These are phyloP conservation scores for Fraxinus pennsylvanica DNA, from an alignment of 257 asterid species.

Conservation along the genomic window DNA sequence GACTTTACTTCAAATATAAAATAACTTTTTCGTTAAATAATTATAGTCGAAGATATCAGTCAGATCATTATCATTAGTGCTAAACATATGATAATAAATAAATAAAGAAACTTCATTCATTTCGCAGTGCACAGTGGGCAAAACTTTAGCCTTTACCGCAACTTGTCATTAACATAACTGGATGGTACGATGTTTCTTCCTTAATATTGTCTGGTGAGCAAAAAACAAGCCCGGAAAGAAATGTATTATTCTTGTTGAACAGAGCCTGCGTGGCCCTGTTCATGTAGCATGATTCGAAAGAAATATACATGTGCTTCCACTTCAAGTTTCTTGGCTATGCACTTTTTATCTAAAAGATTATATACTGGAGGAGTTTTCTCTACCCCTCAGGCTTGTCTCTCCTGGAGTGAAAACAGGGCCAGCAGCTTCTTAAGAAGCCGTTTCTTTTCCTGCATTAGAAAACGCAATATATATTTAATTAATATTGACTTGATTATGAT, in stretches of 20 bases:
- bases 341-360: neutral
- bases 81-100: neutral
- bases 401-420: conserved; percentile 36
- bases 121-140: neutral
- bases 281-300: neutral
- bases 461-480: neutral
- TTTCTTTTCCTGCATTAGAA: conserved; percentile 49
- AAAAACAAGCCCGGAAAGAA: neutral
- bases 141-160: neutral
- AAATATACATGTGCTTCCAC: neutral
- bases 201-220: neutral
- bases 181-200: neutral
- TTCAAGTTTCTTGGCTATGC: neutral
- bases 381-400: conserved; percentile 36
- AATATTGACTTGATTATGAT: neutral
- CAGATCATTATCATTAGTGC: neutral
- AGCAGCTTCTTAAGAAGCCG: conserved; percentile 40
- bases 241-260: too few species aligned
- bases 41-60: neutral
- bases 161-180: neutral
- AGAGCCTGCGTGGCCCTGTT: too few species aligned
- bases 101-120: neutral
- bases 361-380: neutral
- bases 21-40: too few species aligned
- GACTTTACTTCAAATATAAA: too few species aligned